Evolutionary conservation across 345 rosid species (phyloP).

Genomic region (Eucalyptus polyanthemos): DNA sequence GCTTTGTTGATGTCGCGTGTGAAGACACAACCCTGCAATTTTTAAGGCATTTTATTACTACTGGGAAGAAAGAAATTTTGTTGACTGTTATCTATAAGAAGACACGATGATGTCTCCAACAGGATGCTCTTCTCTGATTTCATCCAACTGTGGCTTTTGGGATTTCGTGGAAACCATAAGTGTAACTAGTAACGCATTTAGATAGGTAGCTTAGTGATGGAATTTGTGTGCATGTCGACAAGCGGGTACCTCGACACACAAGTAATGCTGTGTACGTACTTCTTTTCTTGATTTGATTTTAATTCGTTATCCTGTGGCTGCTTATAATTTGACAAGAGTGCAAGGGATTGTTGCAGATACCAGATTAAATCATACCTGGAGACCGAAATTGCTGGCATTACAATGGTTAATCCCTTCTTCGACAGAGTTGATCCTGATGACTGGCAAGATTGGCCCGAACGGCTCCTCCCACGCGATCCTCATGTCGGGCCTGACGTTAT

Average conservation of each 20-base stretch:
- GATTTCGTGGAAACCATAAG: not conserved
- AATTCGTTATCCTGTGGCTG: not conserved
- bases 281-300: not conserved
- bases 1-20: slow-evolving; percentile 93
- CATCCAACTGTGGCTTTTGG: not conserved
- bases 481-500: slow-evolving; percentile 94
- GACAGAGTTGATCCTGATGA: slow-evolving; percentile 59
- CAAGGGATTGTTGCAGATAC: not conserved
- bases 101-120: not conserved
- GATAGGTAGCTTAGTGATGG: not conserved
- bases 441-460: slow-evolving; percentile 85
- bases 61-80: not conserved
- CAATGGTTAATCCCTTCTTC: slow-evolving; percentile 99
- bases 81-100: not conserved
- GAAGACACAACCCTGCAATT: slow-evolving; percentile 78
- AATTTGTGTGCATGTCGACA: not conserved
- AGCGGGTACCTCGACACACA: not conserved
- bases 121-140: not conserved
- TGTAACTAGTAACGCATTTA: not conserved
- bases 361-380: slow-evolving; percentile 37
- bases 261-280: not conserved
- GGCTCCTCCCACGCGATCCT: slow-evolving; percentile 99
- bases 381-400: slow-evolving; percentile 98
- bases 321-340: not conserved
- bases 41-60: not conserved